These are phyloP conservation scores for Hippophae rhamnoides DNA, from an alignment of 306 rosid genomes.

Conservation along the genomic window DNA sequence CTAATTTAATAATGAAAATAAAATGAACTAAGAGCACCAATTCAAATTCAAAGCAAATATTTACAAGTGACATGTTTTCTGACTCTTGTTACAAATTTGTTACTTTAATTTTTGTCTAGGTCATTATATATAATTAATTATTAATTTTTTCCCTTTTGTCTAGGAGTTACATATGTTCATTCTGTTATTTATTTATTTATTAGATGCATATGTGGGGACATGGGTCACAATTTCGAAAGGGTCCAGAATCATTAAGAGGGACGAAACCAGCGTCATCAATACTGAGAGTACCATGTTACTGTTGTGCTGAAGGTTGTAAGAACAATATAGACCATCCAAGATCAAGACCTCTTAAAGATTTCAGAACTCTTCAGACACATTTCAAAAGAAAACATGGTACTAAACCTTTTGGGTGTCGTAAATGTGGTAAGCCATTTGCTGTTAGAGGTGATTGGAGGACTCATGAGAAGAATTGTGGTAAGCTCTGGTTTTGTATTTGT, in stretches of 20 bases:
- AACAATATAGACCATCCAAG: conserved; percentile 78
- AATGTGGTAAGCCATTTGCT: conserved; percentile 77
- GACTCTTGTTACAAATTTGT: too few relatives aligned
- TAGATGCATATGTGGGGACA: conserved; percentile 99
- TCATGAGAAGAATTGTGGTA: conserved; percentile 93
- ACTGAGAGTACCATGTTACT: conserved; percentile 78
- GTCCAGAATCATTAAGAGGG: conserved; percentile 78
- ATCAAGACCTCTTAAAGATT: conserved; percentile 81
- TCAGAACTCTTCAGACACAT: conserved; percentile 84
- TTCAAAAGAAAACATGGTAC: conserved; percentile 91
- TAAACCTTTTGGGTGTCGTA: conserved; percentile 76
- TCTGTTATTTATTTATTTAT: neutral
- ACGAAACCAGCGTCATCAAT: conserved; percentile 67
- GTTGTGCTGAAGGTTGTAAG: conserved; percentile 89
- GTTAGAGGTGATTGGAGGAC: conserved; percentile 95
- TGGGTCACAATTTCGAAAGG: conserved; percentile 84
- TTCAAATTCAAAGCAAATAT: too few relatives aligned
- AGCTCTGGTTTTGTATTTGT: conserved; percentile 91
- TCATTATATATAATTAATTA: too few relatives aligned
- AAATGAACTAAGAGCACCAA: too few relatives aligned
- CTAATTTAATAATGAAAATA: too few relatives aligned
- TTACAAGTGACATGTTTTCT: too few relatives aligned
- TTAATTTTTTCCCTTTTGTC: too few relatives aligned
- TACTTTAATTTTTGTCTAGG: too few relatives aligned
- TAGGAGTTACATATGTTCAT: neutral